Evolutionary conservation across 2,329 filamentous ascomycete genomes (phyloP).

Genomic region (Dactylellina cionopaga): DNA sequence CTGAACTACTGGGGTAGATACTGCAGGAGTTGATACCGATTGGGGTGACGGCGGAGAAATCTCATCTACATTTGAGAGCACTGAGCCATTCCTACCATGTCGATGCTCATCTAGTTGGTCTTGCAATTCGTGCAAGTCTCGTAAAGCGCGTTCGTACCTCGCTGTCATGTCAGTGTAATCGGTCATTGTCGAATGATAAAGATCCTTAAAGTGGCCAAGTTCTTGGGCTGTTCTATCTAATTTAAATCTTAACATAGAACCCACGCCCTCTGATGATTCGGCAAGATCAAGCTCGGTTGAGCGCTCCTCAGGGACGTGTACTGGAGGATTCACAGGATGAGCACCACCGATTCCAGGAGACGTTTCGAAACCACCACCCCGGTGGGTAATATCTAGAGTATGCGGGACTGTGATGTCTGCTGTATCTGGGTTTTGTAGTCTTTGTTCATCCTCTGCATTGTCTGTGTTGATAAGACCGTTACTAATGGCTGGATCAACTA

Average conservation of each 20-base stretch:
- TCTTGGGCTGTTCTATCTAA: slow-evolving; percentile 67
- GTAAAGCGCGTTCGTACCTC: slow-evolving; percentile 91
- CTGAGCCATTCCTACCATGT: slow-evolving; percentile 64
- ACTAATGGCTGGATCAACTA: neutral
- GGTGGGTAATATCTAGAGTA: no score
- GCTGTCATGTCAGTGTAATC: slow-evolving; percentile 83
- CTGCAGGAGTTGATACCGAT: slow-evolving; percentile 68
- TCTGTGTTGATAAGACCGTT: neutral
- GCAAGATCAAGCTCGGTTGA: no score
- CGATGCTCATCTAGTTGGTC: slow-evolving; percentile 83
- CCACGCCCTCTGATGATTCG: slow-evolving; percentile 7
- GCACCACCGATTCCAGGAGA: neutral
- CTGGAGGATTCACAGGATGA: neutral
- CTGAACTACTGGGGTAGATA: slow-evolving; percentile 56
- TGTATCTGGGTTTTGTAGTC: no score
- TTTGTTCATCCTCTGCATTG: no score
- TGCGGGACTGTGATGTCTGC: no score
- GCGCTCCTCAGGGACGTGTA: neutral
- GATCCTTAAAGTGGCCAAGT: slow-evolving; percentile 85
- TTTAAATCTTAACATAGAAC: slow-evolving; percentile 47
- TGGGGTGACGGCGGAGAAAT: slow-evolving; percentile 33
- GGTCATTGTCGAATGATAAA: slow-evolving; percentile 83
- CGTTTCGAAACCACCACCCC: no score
- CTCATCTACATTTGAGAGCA: slow-evolving; percentile 61
- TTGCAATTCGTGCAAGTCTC: slow-evolving; percentile 82